Percentiles rank a stretch among this genome's conserved stretches.
phyloP scores from a whole-genome alignment of 257 asterid species.

The Capsicum chinense region DNA sequence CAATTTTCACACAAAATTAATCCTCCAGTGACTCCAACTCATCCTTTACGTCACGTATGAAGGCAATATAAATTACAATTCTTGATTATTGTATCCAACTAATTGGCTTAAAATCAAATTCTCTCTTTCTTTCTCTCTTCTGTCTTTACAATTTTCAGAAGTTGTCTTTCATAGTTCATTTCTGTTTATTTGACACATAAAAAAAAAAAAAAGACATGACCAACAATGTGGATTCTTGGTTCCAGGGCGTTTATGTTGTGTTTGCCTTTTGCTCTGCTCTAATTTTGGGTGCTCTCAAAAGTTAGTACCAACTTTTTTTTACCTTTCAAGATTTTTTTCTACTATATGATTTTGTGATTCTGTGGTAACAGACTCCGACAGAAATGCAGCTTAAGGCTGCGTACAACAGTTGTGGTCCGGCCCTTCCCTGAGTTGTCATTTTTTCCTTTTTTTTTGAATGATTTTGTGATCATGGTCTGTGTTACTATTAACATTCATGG shows the following conservation, averaged over 20 bases:
- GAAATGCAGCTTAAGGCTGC: too few relatives aligned
- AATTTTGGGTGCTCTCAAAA: conserved; percentile 74
- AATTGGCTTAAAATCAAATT: not conserved
- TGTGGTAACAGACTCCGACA: too few relatives aligned
- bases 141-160: not conserved
- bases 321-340: not conserved
- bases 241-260: conserved; percentile 60
- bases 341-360: not conserved
- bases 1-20: not conserved
- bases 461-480: not conserved
- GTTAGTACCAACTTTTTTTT: conserved; percentile 46
- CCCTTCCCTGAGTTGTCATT: too few relatives aligned
- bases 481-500: not conserved
- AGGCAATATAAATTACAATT: not conserved
- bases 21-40: not conserved
- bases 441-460: not conserved
- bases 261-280: conserved; percentile 72
- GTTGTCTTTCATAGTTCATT: not conserved
- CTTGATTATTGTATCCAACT: too few relatives aligned
- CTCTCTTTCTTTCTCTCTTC: not conserved
- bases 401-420: too few relatives aligned
- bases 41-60: not conserved
- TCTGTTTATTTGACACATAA: not conserved
- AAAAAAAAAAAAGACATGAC: conserved; percentile 47
- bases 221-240: conserved; percentile 44